Percentiles rank a stretch among this genome's conserved stretches.
These are phyloP conservation scores for Sisymbrium irio DNA, from an alignment of 345 rosid species.

Conservation along the genomic window DNA sequence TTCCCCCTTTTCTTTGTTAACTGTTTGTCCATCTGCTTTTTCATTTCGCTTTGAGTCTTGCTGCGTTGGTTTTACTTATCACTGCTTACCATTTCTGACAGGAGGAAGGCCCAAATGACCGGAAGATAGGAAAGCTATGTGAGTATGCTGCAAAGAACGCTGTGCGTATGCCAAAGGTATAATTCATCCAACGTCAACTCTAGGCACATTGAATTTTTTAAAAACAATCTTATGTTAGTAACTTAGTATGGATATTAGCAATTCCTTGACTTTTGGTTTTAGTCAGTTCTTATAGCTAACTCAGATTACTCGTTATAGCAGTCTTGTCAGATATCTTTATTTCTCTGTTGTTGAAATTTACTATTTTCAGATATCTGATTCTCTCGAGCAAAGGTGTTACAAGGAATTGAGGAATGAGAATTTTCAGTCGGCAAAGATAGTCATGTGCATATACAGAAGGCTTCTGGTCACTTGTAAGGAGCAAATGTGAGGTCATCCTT, in stretches of 20 bases:
- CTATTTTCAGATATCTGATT: conserved; percentile 63
- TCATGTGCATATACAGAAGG: conserved; percentile 83
- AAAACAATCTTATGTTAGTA: background rate
- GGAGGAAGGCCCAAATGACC: conserved; percentile 91
- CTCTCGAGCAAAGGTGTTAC: conserved; percentile 97
- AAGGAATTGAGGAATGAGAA: conserved; percentile 93
- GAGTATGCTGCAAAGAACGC: conserved; percentile 94
- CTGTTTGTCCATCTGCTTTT: background rate
- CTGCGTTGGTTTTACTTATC: background rate
- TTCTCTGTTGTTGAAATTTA: conserved; percentile 22
- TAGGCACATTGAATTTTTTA: background rate
- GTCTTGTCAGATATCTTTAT: background rate
- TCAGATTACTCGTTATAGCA: conserved; percentile 1
- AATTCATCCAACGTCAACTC: conserved; percentile 11
- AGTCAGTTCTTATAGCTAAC: background rate
- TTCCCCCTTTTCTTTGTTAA: background rate
- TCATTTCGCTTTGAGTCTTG: conserved; percentile 1
- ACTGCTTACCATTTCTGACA: conserved; percentile 35
- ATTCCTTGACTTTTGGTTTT: background rate
- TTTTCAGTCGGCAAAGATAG: conserved; percentile 71
- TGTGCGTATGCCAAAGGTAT: conserved; percentile 92
- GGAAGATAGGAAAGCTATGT: conserved; percentile 89
- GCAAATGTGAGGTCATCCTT: conserved; percentile 76
- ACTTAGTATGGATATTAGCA: background rate
- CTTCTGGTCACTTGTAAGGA: conserved; percentile 81